Base-by-base conservation (phyloP, 257 asterid species). In the Fraxinus pennsylvanica region DNA sequence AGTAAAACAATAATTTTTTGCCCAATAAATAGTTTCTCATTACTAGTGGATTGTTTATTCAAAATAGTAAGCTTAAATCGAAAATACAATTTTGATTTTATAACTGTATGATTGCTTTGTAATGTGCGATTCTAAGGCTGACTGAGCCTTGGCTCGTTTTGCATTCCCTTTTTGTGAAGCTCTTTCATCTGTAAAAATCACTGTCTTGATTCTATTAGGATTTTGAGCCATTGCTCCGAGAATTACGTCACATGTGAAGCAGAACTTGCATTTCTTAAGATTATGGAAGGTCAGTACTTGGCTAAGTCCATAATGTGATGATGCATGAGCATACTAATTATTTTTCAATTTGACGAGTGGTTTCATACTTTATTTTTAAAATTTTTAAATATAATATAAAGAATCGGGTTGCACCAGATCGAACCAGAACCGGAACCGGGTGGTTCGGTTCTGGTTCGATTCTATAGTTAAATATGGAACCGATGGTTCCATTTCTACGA, bases 221-320 rank as follows among this genome's bases (percentile, higher is more conserved):
- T 63, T 78, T 92, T 10, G 91, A 90, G 76, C 88, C 83, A 29
- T 2, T 25, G 91, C 97, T 86, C 98, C 96, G 47, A 89, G 99
- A 85, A 94, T 94, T 75, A 92, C 96, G 17, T 82, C 98, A 71
- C 90, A 92, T 76, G 84, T 94, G 87, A 92, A 92, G 92, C 97
- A 91, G 85, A 94, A 88, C 84, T 84, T 92, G 88, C 96, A 88
- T 88, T 91, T 90, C 83, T 74, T 94, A 66, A 91, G 65, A 82
- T 74, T 90, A 80, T 91, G 96, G 94, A 92, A 94, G 96, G 94
- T 92, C 43, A 68, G 59, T 45, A 67, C 78, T 68, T 57, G 43
- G 76, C 72, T 57, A 9, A 32, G 59, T 59, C 25, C 74, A 3
- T 74, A 25, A 32, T 47, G 79, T 52, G 68, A 52, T 52, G 32